phyloP scores from a whole-genome alignment of 75 land plant species.

The Chamaecyparis obtusa region DNA sequence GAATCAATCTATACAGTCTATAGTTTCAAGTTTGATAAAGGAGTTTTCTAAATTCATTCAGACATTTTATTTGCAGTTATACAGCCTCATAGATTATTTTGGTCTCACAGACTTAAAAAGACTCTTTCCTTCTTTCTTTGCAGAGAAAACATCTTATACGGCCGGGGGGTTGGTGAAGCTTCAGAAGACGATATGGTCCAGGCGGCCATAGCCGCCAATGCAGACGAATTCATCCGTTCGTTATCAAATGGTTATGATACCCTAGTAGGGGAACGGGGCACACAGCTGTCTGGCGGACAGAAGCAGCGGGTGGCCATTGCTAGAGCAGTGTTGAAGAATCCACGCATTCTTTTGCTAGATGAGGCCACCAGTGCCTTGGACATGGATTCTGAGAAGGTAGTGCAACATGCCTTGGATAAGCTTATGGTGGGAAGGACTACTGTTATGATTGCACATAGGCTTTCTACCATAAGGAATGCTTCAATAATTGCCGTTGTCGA shows the following conservation, averaged over 20 bases:
- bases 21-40: neutral
- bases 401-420: constrained; percentile 49
- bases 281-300: constrained; percentile 59
- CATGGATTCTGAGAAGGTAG: constrained; percentile 46
- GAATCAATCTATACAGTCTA: neutral
- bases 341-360: constrained; percentile 47
- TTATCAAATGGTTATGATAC: constrained; percentile 23
- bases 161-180: neutral
- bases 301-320: constrained; percentile 61
- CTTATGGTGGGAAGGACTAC: constrained; percentile 46
- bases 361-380: constrained; percentile 63
- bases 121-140: neutral
- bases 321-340: constrained; percentile 45
- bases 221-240: neutral
- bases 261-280: constrained; percentile 51
- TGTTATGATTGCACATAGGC: constrained; percentile 35
- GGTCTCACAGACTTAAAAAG: neutral
- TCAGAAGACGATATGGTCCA: constrained; percentile 13
- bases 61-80: neutral
- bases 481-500: constrained; percentile 40
- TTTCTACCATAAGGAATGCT: constrained; percentile 40
- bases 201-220: constrained; percentile 5
- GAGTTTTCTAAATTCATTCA: neutral
- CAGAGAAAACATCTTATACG: constrained; percentile 19
- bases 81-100: neutral